Base-by-base conservation (phyloP, 108 stramenopile species). In the Cyclotella baltica region DNA sequence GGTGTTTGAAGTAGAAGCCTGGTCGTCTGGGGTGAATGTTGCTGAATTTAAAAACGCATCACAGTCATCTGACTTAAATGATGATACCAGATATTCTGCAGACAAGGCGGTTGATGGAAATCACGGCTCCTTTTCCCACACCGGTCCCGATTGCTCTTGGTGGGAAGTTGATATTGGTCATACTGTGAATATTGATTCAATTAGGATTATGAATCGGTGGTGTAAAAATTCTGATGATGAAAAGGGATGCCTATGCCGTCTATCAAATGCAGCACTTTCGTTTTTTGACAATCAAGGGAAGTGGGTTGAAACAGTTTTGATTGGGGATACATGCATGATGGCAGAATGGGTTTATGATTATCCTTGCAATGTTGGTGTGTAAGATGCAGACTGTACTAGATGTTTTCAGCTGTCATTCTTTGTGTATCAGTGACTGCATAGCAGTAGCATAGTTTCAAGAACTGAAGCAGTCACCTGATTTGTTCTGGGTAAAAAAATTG, bases 1-100 rank as follows among this genome's bases (percentile, higher is more conserved):
- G 35, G 61, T 62, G 15, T 62, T 62, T 22, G 61, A 62, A 36
- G 61, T 62, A 35, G 15, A 62, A 37, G 35, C 36, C 3, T 62
- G 2, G 33, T 4, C 61, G n/a, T 62, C 61, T 36, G 35, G 35
- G 13, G 22, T 15, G 0, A 62, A 62, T 62, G 33, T 62, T n/a
- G 61, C 61, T 15, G 16, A 16, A 20, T 16, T 16, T 2, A 33
- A 33, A 2, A 62, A 22, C 1, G 61, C 61, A 36, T 20, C 61
- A 15, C 61, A 62, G 22, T 62, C 61, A 16, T 35, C 31, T 16
- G 22, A 29, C 4, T 33, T 62, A 16, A 25, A 13, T 1, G 35
- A 29, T 4, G n/a, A n/a, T n/a, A n/a, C n/a, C n/a, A n/a, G n/a
- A n/a, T 62, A 33, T 35, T 29, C 1, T 8, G 61, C 61, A 62